Evolutionary conservation across 257 asterid species (phyloP).

Genomic region (Euphrasia confusa): DNA sequence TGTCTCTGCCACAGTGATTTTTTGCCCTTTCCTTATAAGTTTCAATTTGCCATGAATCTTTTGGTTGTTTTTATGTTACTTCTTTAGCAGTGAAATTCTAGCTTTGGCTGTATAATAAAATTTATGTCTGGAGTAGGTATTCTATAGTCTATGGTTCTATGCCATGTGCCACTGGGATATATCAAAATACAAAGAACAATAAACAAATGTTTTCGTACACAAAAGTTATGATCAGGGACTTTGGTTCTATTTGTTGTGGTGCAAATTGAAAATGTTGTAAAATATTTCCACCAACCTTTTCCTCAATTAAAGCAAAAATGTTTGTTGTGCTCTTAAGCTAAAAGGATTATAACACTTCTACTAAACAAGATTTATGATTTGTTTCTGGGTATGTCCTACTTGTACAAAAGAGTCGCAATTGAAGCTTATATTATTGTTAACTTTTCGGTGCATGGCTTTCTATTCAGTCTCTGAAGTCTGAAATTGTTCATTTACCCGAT

Average conservation of each 20-base stretch:
- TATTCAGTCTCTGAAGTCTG: conserved; percentile 17
- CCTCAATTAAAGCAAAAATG: not conserved
- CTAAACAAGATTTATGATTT: not conserved
- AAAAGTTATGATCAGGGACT: conserved; percentile 1
- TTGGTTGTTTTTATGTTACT: not conserved
- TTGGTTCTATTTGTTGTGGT: not conserved
- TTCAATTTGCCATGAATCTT: not conserved
- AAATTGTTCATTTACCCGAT: conserved; percentile 20
- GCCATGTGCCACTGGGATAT: not conserved
- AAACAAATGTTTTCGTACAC: not conserved
- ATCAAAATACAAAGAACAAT: conserved; percentile 3
- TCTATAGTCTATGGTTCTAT: conserved; percentile 9
- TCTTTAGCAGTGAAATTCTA: not conserved
- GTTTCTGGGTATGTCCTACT: not conserved
- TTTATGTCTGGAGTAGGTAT: conserved; percentile 2
- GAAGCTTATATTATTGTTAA: conserved; percentile 2
- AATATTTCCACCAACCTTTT: conserved; percentile 4
- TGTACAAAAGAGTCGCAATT: conserved; percentile 3
- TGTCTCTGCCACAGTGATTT: not conserved
- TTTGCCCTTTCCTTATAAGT: not conserved
- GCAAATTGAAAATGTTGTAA: conserved; percentile 2
- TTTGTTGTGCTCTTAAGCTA: not conserved
- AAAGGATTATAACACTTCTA: not conserved
- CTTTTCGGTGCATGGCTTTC: conserved; percentile 20
- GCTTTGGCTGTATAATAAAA: not conserved